These are phyloP conservation scores for Coniochaeta sp. DNA, from an alignment of 2,329 filamentous ascomycete genomes.

Conservation along the genomic window DNA sequence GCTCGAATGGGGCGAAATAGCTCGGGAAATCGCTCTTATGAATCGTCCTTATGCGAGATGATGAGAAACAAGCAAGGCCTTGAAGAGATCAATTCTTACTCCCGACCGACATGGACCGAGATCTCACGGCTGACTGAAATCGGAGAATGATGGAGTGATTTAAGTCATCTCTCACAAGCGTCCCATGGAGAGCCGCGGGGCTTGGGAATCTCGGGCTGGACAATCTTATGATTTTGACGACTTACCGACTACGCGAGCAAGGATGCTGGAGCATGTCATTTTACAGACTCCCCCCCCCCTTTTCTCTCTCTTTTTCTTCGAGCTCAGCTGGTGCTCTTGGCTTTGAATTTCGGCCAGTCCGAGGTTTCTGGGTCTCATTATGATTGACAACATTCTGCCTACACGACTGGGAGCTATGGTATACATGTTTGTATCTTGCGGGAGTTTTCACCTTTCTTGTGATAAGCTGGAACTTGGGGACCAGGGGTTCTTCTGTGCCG, in stretches of 20 bases:
- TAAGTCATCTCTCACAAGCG: background rate
- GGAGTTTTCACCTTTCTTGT: background rate
- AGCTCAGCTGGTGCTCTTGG: background rate
- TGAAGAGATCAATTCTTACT: too few relatives aligned
- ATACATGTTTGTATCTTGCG: background rate
- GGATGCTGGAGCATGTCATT: background rate
- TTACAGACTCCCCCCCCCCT: too few relatives aligned
- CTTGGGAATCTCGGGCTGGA: background rate
- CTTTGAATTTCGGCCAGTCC: background rate
- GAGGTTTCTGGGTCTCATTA: background rate
- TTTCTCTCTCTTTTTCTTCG: background rate
- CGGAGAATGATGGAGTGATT: background rate
- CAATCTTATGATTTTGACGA: background rate
- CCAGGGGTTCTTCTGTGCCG: background rate
- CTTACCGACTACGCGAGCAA: background rate
- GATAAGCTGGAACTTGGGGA: background rate
- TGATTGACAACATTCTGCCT: background rate
- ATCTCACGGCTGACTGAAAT: background rate
- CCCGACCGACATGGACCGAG: background rate
- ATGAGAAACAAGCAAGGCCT: slow-evolving; percentile 7
- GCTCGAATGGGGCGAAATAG: slow-evolving; percentile 83
- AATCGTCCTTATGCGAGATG: slow-evolving; percentile 84
- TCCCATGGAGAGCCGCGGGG: background rate
- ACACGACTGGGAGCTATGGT: background rate
- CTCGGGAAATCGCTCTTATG: slow-evolving; percentile 88